Evolutionary conservation across 176 grass and related monocot species (phyloP).

Genomic region (Juncus inflexus): DNA sequence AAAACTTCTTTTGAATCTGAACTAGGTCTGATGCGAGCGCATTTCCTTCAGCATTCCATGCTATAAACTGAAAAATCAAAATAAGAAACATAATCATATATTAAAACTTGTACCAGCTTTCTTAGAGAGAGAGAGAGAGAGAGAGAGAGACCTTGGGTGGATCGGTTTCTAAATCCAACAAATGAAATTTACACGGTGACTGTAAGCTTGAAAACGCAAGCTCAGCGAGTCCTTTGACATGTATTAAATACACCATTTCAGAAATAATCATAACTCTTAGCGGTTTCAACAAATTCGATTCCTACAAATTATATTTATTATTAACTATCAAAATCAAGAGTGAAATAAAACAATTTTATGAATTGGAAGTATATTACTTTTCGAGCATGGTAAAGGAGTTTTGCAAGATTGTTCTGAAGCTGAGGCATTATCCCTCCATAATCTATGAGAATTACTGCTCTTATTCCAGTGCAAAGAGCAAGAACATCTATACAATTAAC

Average conservation of each 20-base stretch:
- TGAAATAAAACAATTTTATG: no score
- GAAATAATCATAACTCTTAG: slow-evolving; percentile 69
- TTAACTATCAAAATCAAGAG: no score
- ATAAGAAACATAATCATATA: background rate
- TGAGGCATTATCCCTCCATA: slow-evolving; percentile 45
- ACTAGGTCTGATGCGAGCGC: slow-evolving; percentile 34
- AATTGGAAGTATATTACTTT: no score
- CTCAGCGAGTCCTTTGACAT: slow-evolving; percentile 63
- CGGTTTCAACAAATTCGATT: slow-evolving; percentile 52
- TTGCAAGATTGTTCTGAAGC: slow-evolving; percentile 37
- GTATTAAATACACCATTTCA: slow-evolving; percentile 76
- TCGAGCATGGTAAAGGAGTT: slow-evolving; percentile 29
- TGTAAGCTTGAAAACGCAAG: slow-evolving; percentile 41
- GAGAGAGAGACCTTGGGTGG: slow-evolving; percentile 42
- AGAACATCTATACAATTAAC: slow-evolving; percentile 33
- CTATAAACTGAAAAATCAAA: slow-evolving; percentile 36
- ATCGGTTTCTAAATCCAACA: slow-evolving; percentile 62
- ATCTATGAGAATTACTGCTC: slow-evolving; percentile 33
- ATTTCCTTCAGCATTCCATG: slow-evolving; percentile 42
- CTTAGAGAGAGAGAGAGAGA: slow-evolving; percentile 13
- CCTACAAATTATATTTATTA: no score
- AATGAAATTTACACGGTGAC: slow-evolving; percentile 43
- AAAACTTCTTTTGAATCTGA: slow-evolving; percentile 55
- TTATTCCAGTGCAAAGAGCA: slow-evolving; percentile 37
- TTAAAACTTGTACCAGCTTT: slow-evolving; percentile 14